These are phyloP conservation scores for Bipolaris sorokiniana DNA, from an alignment of 2,329 filamentous ascomycete species.

Conservation along the genomic window DNA sequence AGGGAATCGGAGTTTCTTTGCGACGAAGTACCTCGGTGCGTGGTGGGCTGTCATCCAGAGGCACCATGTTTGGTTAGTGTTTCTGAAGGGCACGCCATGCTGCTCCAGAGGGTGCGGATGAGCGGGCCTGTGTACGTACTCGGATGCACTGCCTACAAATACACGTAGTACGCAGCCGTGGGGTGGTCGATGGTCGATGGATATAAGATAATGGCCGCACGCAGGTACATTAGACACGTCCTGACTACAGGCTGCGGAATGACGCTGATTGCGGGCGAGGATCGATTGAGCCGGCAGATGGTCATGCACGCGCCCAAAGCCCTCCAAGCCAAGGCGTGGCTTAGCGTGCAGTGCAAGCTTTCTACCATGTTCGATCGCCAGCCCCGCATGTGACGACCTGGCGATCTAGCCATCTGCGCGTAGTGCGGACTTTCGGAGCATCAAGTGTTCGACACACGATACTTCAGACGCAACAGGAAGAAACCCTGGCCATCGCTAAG, in stretches of 20 bases:
- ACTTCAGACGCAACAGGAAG: constrained; percentile 7
- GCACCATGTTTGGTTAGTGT: constrained; percentile 36
- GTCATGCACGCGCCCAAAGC: constrained; percentile 15
- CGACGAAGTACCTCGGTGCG: constrained; percentile 10
- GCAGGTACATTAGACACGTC: too few species aligned
- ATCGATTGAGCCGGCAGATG: constrained; percentile 16
- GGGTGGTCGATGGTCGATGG: not conserved
- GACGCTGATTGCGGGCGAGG: constrained; percentile 16
- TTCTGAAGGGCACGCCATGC: constrained; percentile 40
- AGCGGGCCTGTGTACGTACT: not conserved
- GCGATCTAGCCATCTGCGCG: constrained; percentile 14
- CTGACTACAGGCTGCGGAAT: constrained; percentile 5
- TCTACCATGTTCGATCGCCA: constrained; percentile 11
- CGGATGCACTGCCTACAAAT: too few species aligned
- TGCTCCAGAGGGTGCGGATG: constrained; percentile 32
- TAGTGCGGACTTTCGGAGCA: constrained; percentile 19
- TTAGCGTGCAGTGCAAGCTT: constrained; percentile 12
- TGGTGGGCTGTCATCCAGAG: constrained; percentile 28
- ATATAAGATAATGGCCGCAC: too few species aligned
- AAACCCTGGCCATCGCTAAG: constrained; percentile 7
- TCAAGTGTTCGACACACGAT: constrained; percentile 11
- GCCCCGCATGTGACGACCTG: constrained; percentile 17
- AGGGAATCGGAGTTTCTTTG: not conserved
- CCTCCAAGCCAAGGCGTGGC: not conserved
- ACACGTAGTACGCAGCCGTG: too few species aligned